These are phyloP conservation scores for Protomyces gravidus DNA, from an alignment of 1,139 yeast species.

Conservation along the genomic window DNA sequence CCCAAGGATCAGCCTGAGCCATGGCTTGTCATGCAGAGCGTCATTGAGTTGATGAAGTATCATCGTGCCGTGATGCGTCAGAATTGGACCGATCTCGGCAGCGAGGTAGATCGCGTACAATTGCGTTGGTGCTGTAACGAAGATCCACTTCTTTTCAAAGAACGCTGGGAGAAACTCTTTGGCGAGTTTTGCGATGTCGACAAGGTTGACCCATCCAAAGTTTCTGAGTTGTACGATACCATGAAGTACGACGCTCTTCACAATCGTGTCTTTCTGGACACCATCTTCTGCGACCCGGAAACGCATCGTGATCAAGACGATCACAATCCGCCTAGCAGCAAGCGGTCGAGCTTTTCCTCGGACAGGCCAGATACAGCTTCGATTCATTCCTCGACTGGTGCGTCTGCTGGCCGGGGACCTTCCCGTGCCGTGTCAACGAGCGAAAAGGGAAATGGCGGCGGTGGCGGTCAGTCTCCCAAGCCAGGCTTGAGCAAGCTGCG, in stretches of 20 bases:
- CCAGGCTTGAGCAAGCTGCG: slow-evolving; percentile 46
- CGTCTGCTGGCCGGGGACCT: slow-evolving; percentile 7
- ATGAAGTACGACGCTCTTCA: slow-evolving; percentile 98
- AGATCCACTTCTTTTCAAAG: slow-evolving; percentile 82
- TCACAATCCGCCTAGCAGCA: not conserved
- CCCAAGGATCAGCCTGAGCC: slow-evolving; percentile 99
- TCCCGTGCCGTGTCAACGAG: slow-evolving; percentile 3
- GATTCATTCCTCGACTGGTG: slow-evolving; percentile 9
- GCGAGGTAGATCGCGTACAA: slow-evolving; percentile 67
- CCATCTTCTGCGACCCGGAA: slow-evolving; percentile 71
- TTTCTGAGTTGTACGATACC: slow-evolving; percentile 92
- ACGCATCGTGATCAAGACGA: slow-evolving; percentile 22
- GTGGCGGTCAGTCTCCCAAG: slow-evolving; percentile 22
- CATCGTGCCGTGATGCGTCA: slow-evolving; percentile 80
- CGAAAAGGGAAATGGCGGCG: slow-evolving; percentile 10
- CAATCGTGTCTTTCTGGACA: slow-evolving; percentile 80
- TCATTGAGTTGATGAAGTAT: slow-evolving; percentile 91
- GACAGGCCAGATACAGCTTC: slow-evolving; percentile 14
- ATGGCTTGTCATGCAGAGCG: slow-evolving; percentile 83
- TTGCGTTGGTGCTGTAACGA: slow-evolving; percentile 94
- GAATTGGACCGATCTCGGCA: slow-evolving; percentile 55
- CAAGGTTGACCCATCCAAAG: slow-evolving; percentile 95
- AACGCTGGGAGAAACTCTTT: slow-evolving; percentile 96
- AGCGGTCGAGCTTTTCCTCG: slow-evolving; percentile 18
- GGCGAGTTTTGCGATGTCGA: slow-evolving; percentile 89